Conservation (phyloP, 2,329 filamentous ascomycete genomes). For the Calonectria hawksworthii region DNA sequence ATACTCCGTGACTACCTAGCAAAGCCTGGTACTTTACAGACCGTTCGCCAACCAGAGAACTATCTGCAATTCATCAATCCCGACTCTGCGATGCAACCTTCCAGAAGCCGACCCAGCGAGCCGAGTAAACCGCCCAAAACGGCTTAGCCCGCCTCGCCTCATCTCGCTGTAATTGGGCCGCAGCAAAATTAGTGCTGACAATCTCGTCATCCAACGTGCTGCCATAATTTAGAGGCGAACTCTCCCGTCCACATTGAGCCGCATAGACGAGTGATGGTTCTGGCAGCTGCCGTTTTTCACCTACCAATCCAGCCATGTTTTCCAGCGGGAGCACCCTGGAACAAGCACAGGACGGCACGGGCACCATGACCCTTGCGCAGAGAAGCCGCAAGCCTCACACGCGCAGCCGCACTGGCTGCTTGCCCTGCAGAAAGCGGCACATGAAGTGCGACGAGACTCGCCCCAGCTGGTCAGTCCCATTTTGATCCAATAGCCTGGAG, state of each 20-base stretch:
- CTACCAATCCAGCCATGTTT: neutral
- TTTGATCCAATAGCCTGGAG: neutral
- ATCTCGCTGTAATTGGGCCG: neutral
- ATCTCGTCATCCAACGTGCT: neutral
- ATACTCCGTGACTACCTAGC: no score
- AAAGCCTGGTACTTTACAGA: no score
- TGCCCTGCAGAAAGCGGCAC: slow-evolving; percentile 38
- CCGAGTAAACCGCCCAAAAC: slow-evolving; percentile 30
- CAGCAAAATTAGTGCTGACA: slow-evolving; percentile 9
- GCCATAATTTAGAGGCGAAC: neutral
- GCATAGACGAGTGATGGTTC: neutral
- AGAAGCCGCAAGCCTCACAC: slow-evolving; percentile 24
- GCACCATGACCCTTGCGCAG: neutral
- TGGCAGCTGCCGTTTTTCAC: neutral
- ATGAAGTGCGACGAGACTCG: slow-evolving; percentile 36
- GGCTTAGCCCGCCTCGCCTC: slow-evolving; percentile 13
- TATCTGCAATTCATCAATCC: no score
- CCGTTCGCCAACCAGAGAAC: no score
- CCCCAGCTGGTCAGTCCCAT: slow-evolving; percentile 34
- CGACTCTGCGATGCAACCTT: no score
- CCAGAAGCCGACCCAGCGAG: neutral
- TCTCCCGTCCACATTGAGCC: neutral
- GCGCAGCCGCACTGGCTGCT: slow-evolving; percentile 39
- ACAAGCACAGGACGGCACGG: neutral
- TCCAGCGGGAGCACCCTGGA: neutral